Evolutionary conservation across 2,329 filamentous ascomycete genomes (phyloP).

Genomic region (Ustulina deusta): DNA sequence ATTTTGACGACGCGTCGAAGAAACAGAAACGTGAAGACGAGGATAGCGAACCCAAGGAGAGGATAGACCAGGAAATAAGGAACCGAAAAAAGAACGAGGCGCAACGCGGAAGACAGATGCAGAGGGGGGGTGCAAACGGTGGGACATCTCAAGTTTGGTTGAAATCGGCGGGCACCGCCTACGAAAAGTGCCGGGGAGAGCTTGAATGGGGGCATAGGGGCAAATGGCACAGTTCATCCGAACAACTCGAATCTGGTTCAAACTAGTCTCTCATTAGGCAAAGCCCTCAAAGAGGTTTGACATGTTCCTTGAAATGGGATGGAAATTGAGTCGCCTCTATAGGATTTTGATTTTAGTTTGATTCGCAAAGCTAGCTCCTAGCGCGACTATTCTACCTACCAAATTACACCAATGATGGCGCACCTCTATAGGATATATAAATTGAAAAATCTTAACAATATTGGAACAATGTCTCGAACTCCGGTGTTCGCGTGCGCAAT

Average conservation of each 20-base stretch:
- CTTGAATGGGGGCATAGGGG: neutral
- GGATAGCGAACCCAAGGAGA: neutral
- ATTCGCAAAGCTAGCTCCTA: too few relatives aligned
- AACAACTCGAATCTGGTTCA: neutral
- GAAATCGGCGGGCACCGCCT: slow-evolving; percentile 8
- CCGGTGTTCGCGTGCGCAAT: too few relatives aligned
- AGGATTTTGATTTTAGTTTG: too few relatives aligned
- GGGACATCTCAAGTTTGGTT: neutral
- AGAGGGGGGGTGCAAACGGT: neutral
- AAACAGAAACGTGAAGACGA: slow-evolving; percentile 4
- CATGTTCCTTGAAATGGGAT: too few relatives aligned
- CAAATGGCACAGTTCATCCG: neutral
- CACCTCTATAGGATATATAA: too few relatives aligned
- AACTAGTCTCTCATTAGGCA: too few relatives aligned
- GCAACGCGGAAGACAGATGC: neutral
- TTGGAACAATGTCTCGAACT: too few relatives aligned
- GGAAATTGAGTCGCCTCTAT: too few relatives aligned
- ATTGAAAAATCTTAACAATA: too few relatives aligned
- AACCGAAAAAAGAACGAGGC: neutral
- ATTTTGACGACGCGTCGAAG: slow-evolving; percentile 5
- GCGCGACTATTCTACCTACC: too few relatives aligned
- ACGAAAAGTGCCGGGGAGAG: slow-evolving; percentile 41
- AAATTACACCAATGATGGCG: too few relatives aligned
- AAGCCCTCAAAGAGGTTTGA: too few relatives aligned
- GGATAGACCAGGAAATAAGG: neutral